Percentiles rank a stretch among this genome's conserved stretches.
These are phyloP conservation scores for Phlebiopsis flavidoalba DNA, from an alignment of 768 basidiomycete genomes.

Conservation along the genomic window DNA sequence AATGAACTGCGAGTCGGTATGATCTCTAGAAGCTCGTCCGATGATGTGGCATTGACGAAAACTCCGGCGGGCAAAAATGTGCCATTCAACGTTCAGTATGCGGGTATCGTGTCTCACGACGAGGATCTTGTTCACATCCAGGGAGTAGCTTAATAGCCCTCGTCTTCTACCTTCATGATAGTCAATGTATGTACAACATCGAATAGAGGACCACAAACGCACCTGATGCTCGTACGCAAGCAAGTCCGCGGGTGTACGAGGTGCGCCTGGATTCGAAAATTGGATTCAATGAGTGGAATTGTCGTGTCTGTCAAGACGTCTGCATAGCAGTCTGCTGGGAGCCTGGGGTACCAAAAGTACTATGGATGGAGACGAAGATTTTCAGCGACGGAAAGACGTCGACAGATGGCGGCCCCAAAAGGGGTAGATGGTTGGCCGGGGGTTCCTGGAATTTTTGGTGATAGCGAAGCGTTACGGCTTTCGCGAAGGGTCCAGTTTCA, in stretches of 20 bases:
- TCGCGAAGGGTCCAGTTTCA: neutral
- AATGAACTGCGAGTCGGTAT: neutral
- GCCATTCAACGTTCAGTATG: neutral
- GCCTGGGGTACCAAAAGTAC: neutral
- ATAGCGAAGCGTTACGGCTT: neutral
- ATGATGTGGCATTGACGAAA: neutral
- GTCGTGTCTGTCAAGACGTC: neutral
- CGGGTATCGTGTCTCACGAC: neutral
- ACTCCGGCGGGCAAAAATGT: neutral
- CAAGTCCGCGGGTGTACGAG: neutral
- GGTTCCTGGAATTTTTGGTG: neutral
- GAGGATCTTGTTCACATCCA: neutral
- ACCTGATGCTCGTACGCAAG: too few species aligned
- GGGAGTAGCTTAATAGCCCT: neutral
- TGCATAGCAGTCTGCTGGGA: neutral
- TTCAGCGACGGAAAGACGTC: neutral
- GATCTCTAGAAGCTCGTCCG: neutral
- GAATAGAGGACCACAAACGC: neutral
- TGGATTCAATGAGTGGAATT: neutral
- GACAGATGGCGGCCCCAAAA: neutral
- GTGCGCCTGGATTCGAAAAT: neutral
- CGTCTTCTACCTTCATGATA: neutral
- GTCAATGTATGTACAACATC: neutral
- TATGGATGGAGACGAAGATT: neutral
- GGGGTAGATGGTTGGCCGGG: neutral